Percentiles rank a stretch among this genome's conserved stretches.
These are phyloP conservation scores for Blastobotrys parvus DNA, from an alignment of 805 yeast species.

Conservation along the genomic window DNA sequence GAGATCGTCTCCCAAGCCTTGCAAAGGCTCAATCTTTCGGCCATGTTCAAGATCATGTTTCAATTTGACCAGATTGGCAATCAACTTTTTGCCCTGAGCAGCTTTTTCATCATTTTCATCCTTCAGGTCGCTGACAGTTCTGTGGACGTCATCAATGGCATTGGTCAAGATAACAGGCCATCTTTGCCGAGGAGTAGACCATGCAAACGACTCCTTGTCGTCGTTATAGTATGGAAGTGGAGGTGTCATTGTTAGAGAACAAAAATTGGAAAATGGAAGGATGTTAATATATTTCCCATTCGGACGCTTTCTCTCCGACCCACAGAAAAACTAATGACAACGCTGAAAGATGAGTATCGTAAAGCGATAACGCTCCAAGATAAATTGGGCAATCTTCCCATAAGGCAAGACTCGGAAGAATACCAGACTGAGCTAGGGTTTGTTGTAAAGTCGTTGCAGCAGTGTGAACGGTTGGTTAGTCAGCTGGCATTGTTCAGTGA, in stretches of 20 bases:
- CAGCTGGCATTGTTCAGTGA: constrained; percentile 55
- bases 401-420: constrained; percentile 8
- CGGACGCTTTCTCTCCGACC: not conserved
- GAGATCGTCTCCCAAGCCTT: constrained; percentile 32
- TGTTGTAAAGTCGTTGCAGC: constrained; percentile 35
- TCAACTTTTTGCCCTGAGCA: constrained; percentile 42
- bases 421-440: constrained; percentile 25
- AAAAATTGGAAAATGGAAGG: not conserved
- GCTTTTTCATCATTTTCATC: constrained; percentile 16
- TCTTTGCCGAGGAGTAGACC: constrained; percentile 64
- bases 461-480: constrained; percentile 37
- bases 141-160: constrained; percentile 52
- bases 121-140: constrained; percentile 25
- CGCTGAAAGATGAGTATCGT: constrained; percentile 10
- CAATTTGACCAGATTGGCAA: constrained; percentile 35
- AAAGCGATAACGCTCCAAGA: constrained; percentile 5
- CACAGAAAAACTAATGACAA: too few species aligned
- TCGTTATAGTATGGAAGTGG: constrained; percentile 44
- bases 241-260: constrained; percentile 4
- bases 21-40: constrained; percentile 37
- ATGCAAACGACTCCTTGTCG: constrained; percentile 75
- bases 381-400: not conserved
- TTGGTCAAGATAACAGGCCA: constrained; percentile 81
- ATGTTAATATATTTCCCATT: not conserved
- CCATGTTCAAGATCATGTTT: constrained; percentile 32